Conservation (phyloP, 345 rosid genomes). For the Eucalyptus globulus region DNA sequence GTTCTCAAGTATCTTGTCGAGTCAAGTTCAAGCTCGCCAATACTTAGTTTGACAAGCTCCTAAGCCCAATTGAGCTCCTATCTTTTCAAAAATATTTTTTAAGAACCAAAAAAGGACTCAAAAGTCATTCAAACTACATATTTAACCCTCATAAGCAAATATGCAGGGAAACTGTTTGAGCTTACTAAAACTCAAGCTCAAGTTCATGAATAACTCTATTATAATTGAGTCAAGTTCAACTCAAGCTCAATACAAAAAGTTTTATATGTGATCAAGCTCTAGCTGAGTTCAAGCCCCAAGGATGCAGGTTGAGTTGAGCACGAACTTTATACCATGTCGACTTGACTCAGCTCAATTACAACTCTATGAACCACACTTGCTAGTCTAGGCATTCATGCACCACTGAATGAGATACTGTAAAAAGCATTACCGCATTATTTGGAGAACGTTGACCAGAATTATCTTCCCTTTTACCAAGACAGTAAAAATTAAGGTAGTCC, state of each 20-base stretch:
- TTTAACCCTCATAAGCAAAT: not conserved
- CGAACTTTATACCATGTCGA: not conserved
- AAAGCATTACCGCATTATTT: conserved; percentile 36
- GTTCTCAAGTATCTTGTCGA: not conserved
- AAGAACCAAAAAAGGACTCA: not conserved
- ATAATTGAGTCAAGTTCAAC: not conserved
- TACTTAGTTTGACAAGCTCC: not conserved
- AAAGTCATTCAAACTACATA: not conserved
- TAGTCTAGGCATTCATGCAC: not conserved
- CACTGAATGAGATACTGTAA: not conserved
- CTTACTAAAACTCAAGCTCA: not conserved
- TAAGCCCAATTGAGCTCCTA: not conserved
- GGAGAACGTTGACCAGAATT: not conserved
- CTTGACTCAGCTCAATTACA: not conserved
- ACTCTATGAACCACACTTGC: not conserved
- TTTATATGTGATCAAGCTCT: no score
- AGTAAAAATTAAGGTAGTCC: conserved; percentile 93
- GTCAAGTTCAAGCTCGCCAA: not conserved
- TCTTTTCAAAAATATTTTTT: not conserved
- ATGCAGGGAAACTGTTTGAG: not conserved
- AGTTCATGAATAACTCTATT: not conserved
- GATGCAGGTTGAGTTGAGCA: not conserved
- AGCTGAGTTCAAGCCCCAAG: not conserved
- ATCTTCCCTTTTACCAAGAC: conserved; percentile 69
- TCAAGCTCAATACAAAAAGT: not conserved